A percentile compares a stretch with the other conserved stretches of the same genome.
Evolutionary conservation across 2,329 filamentous ascomycete genomes (phyloP).

Genomic region (Ascosphaera apis): DNA sequence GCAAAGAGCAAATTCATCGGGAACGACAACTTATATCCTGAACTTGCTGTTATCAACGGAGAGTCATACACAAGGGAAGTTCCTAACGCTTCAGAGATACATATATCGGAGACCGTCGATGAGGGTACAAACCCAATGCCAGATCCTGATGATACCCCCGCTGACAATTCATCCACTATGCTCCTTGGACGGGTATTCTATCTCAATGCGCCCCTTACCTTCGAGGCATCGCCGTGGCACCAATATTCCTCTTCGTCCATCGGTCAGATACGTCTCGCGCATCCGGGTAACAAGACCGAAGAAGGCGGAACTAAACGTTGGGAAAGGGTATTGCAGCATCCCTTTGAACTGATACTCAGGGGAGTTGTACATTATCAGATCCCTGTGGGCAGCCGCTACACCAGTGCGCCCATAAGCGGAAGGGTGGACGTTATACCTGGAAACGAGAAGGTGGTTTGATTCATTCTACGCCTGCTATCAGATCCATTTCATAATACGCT

Average conservation of each 20-base stretch:
- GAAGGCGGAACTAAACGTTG: constrained; percentile 62
- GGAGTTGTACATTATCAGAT: constrained; percentile 69
- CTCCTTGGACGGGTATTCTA: constrained; percentile 69
- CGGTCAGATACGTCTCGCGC: constrained; percentile 58
- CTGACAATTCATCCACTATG: constrained; percentile 53
- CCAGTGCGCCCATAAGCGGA: constrained; percentile 26
- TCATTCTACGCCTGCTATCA: too few species aligned
- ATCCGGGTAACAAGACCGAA: constrained; percentile 74
- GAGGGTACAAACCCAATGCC: constrained; percentile 39
- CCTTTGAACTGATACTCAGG: constrained; percentile 80
- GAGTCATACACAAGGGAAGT: constrained; percentile 20
- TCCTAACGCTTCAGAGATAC: constrained; percentile 9
- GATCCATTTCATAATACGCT: too few species aligned
- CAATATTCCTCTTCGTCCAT: constrained; percentile 47
- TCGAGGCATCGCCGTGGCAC: constrained; percentile 75
- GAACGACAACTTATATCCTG: constrained; percentile 8
- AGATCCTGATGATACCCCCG: constrained; percentile 31
- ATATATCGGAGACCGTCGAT: constrained; percentile 20
- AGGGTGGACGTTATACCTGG: constrained; percentile 18
- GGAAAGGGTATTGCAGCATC: constrained; percentile 74
- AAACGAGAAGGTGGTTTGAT: constrained; percentile 7
- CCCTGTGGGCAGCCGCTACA: constrained; percentile 31
- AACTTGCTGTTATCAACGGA: too few species aligned
- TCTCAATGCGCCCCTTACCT: constrained; percentile 71
- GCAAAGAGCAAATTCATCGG: constrained; percentile 80